Conservation (phyloP, 257 asterid genomes). For the Pogostemon cablin region DNA sequence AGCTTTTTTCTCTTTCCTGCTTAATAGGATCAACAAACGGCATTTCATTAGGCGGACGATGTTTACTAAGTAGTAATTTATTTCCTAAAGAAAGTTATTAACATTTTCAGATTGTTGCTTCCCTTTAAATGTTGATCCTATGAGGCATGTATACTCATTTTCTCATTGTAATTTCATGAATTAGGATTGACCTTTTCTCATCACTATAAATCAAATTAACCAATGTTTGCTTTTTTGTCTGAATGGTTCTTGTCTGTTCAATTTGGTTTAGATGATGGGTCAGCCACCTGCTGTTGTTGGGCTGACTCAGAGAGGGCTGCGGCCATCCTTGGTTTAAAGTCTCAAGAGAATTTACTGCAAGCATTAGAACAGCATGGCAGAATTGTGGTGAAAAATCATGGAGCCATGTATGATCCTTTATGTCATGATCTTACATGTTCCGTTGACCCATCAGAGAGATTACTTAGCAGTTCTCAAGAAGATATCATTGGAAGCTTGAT, state of each 20-base stretch:
- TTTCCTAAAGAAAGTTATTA: too few relatives aligned
- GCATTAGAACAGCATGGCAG: conserved; percentile 52
- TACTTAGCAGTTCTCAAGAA: conserved; percentile 47
- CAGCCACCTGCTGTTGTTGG: conserved; percentile 84
- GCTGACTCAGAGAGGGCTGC: conserved; percentile 63
- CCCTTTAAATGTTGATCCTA: too few relatives aligned
- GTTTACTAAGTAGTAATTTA: neutral
- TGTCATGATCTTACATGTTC: conserved; percentile 55
- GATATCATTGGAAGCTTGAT: conserved; percentile 51
- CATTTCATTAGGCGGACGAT: conserved; percentile 6
- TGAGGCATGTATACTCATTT: neutral
- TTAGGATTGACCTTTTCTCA: neutral
- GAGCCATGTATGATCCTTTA: conserved; percentile 55
- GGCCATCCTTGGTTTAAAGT: conserved; percentile 56
- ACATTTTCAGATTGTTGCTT: too few relatives aligned
- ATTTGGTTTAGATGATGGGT: conserved; percentile 68
- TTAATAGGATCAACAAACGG: neutral
- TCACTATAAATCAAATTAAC: too few relatives aligned
- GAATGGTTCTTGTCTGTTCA: conserved; percentile 19
- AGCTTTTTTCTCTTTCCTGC: neutral
- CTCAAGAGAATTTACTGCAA: conserved; percentile 40
- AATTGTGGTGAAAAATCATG: conserved; percentile 55
- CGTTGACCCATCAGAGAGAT: conserved; percentile 33
- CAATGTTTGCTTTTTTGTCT: neutral
- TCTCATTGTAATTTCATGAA: conserved; percentile 21